These are phyloP conservation scores for Heterobasidion irregulare DNA, from an alignment of 1,284 basidiomycete species.

Conservation along the genomic window DNA sequence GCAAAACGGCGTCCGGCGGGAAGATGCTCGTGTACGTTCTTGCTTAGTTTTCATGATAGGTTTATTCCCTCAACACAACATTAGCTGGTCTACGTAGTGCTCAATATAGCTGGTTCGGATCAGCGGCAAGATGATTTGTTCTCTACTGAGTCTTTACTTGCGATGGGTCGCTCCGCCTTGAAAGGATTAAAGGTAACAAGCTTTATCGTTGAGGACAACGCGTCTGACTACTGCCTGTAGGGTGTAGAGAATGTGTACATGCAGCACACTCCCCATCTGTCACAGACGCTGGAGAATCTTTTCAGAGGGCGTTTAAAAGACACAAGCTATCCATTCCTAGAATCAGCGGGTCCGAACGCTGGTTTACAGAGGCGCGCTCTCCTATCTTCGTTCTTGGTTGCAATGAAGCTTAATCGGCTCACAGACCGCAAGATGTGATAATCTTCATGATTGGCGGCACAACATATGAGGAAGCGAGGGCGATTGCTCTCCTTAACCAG, in stretches of 20 bases:
- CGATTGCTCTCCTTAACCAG: conserved; percentile 81
- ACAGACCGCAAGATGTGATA: conserved; percentile 90
- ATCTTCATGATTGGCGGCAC: conserved; percentile 92
- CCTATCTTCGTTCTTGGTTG: neutral
- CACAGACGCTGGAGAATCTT: conserved; percentile 87
- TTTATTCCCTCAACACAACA: neutral
- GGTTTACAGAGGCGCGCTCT: conserved; percentile 52
- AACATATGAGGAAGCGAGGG: conserved; percentile 88
- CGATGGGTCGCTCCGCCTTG: conserved; percentile 89
- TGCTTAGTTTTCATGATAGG: neutral
- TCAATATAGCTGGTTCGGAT: conserved; percentile 93
- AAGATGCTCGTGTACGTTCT: conserved; percentile 69
- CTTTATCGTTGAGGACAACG: neutral
- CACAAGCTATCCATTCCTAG: conserved; percentile 85
- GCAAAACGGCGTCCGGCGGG: conserved; percentile 73
- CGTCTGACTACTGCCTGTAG: conserved; percentile 26
- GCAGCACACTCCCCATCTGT: conserved; percentile 91
- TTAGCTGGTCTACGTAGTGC: conserved; percentile 87
- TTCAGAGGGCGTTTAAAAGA: conserved; percentile 85
- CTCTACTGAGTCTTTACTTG: conserved; percentile 91
- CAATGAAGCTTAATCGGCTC: neutral
- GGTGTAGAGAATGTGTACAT: conserved; percentile 99
- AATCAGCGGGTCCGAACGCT: conserved; percentile 59
- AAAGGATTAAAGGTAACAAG: conserved; percentile 83
- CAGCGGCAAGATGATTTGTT: conserved; percentile 98